A percentile compares a stretch with the other conserved stretches of the same genome.
Conservation (phyloP, 208 protist species). For the Porcisia deanei region DNA sequence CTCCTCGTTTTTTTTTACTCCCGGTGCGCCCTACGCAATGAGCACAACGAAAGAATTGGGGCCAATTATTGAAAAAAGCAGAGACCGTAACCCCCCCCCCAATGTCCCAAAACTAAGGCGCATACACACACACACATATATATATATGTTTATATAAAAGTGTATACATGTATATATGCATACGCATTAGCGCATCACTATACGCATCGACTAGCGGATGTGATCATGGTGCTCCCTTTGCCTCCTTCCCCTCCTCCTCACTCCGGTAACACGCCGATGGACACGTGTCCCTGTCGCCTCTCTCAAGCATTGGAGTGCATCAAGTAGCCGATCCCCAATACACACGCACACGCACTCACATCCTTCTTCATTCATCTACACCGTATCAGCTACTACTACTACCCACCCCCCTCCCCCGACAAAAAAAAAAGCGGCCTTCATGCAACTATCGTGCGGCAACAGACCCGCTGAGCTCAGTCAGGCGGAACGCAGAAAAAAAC, state of each 20-base stretch:
- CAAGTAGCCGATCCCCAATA: background rate
- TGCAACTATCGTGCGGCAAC: constrained; percentile 18
- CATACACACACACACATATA: background rate
- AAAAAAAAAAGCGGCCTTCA: background rate
- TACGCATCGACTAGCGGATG: background rate
- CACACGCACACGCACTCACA: constrained; percentile 4
- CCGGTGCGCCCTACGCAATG: too few species aligned
- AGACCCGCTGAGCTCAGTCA: background rate
- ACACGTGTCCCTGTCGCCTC: background rate
- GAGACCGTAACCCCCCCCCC: too few species aligned
- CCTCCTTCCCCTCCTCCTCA: background rate
- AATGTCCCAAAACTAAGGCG: background rate
- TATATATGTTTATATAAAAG: background rate
- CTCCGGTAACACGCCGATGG: background rate
- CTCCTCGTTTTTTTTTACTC: too few species aligned
- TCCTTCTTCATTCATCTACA: background rate
- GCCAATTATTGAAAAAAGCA: too few species aligned
- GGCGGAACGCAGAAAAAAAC: constrained; percentile 1
- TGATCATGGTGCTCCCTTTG: background rate
- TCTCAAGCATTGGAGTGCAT: background rate
- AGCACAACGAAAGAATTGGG: too few species aligned
- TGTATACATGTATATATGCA: too few species aligned
- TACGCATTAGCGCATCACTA: too few species aligned
- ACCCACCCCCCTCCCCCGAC: background rate
- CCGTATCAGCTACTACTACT: background rate